These are phyloP conservation scores for Diplodia seriata DNA, from an alignment of 2,329 filamentous ascomycete species.

Conservation along the genomic window DNA sequence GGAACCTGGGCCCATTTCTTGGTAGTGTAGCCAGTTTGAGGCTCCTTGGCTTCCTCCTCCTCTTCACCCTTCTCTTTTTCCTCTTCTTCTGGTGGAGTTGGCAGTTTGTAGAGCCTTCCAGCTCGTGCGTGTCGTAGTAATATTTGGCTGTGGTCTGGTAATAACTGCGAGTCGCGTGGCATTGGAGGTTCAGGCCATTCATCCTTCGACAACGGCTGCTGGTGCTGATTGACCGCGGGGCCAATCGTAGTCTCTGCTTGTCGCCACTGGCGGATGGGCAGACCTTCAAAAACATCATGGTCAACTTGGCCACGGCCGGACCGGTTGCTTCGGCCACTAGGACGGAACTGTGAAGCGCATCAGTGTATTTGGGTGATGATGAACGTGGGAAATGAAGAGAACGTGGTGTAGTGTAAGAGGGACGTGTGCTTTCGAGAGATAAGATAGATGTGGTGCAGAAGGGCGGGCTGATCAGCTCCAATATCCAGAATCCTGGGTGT, in stretches of 20 bases:
- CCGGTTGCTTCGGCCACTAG: slow-evolving; percentile 64
- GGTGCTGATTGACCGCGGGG: slow-evolving; percentile 66
- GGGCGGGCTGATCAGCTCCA: not conserved
- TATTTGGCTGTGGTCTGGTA: slow-evolving; percentile 81
- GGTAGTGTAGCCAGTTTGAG: slow-evolving; percentile 60
- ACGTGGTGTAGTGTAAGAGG: not conserved
- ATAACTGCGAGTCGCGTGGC: slow-evolving; percentile 82
- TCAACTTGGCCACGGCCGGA: slow-evolving; percentile 65
- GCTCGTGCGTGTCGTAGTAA: slow-evolving; percentile 82
- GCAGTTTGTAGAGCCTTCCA: slow-evolving; percentile 76
- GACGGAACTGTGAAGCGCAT: slow-evolving; percentile 56
- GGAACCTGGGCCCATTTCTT: slow-evolving; percentile 66
- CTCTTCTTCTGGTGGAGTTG: slow-evolving; percentile 67
- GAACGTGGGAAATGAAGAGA: not conserved
- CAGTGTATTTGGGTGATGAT: not conserved
- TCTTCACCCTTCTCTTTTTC: slow-evolving; percentile 60
- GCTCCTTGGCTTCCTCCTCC: slow-evolving; percentile 51
- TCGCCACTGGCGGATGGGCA: slow-evolving; percentile 91
- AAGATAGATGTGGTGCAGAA: not conserved
- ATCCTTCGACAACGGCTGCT: slow-evolving; percentile 53
- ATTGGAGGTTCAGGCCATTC: slow-evolving; percentile 83
- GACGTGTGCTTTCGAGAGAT: not conserved
- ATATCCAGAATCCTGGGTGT: not conserved
- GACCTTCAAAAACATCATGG: slow-evolving; percentile 72
- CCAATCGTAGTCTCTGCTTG: slow-evolving; percentile 71